A percentile compares a stretch with the other conserved stretches of the same genome.
Conservation (phyloP, 176 grass and related monocot species). For the Oryza australiensis region DNA sequence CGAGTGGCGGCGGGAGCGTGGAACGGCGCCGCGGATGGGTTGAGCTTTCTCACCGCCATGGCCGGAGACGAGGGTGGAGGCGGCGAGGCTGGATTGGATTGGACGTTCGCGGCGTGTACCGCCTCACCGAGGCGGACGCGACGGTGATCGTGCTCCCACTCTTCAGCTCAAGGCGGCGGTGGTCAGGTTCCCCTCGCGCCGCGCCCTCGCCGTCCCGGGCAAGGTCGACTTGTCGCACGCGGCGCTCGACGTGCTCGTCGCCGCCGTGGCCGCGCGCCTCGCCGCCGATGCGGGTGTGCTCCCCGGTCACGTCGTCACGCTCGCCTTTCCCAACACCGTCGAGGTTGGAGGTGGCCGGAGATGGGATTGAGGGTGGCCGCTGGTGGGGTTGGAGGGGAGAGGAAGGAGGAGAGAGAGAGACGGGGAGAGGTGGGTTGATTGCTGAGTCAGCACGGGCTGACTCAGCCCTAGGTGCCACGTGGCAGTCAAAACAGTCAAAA, state of each 20-base stretch:
- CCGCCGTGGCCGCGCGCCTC: conserved; percentile 52
- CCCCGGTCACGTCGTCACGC: conserved; percentile 60
- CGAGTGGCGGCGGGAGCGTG: background rate
- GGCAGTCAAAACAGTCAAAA: too few relatives aligned
- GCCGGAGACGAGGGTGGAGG: background rate
- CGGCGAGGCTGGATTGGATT: background rate
- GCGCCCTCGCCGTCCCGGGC: conserved; percentile 51
- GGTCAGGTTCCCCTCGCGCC: conserved; percentile 41
- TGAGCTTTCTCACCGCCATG: conserved; percentile 43
- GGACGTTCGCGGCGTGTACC: background rate
- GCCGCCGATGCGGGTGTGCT: conserved; percentile 27
- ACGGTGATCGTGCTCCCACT: too few relatives aligned
- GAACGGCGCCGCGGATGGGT: conserved; percentile 48
- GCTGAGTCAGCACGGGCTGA: too few relatives aligned
- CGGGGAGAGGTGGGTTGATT: too few relatives aligned
- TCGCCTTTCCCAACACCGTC: conserved; percentile 82
- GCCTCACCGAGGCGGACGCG: too few relatives aligned
- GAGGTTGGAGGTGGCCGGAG: too few relatives aligned
- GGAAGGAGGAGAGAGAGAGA: too few relatives aligned
- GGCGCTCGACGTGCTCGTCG: conserved; percentile 62
- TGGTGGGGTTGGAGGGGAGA: too few relatives aligned
- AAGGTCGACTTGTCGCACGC: conserved; percentile 55
- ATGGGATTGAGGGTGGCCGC: too few relatives aligned
- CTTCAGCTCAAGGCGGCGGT: conserved; percentile 52
- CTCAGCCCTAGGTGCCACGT: too few relatives aligned